Evolutionary conservation across 2,329 filamentous ascomycete species (phyloP).

Genomic region (Lachnellula arida): DNA sequence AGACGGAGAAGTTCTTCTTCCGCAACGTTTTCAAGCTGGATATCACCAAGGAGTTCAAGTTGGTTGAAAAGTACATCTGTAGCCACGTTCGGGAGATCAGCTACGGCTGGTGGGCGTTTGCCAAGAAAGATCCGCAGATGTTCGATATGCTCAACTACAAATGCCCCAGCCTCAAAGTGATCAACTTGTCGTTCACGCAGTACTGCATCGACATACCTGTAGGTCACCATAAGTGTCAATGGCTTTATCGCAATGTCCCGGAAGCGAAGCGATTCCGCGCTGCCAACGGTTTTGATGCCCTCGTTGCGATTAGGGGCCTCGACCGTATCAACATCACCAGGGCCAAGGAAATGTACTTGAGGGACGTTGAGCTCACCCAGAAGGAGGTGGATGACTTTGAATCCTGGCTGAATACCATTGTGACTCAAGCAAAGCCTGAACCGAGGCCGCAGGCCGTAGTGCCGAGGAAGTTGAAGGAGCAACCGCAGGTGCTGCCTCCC

Average conservation of each 20-base stretch:
- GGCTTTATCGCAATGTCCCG: conserved; percentile 3
- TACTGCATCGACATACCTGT: not conserved
- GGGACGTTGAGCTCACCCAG: not conserved
- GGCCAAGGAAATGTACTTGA: not conserved
- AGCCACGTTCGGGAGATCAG: conserved; percentile 12
- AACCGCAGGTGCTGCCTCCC: not conserved
- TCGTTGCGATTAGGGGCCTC: conserved; percentile 13
- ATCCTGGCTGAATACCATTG: conserved; percentile 7
- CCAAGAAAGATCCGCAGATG: not conserved
- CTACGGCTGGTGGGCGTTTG: conserved; percentile 10
- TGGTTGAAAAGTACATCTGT: not conserved
- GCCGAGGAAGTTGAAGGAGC: not conserved
- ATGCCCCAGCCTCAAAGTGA: conserved; percentile 7
- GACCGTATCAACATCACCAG: conserved; percentile 14
- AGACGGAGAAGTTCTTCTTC: conserved; percentile 16
- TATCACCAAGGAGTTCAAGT: not conserved
- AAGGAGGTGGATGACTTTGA: conserved; percentile 5
- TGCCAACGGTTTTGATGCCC: conserved; percentile 14
- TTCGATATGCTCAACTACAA: not conserved
- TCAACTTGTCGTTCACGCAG: conserved; percentile 6
- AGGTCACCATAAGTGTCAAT: not conserved
- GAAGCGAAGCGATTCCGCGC: conserved; percentile 13
- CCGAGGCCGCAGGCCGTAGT: not conserved
- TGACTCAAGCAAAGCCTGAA: conserved; percentile 4
- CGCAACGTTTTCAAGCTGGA: conserved; percentile 16